Evolutionary conservation across 306 rosid genomes (phyloP).

Genomic region (Sesbania bispinosa): DNA sequence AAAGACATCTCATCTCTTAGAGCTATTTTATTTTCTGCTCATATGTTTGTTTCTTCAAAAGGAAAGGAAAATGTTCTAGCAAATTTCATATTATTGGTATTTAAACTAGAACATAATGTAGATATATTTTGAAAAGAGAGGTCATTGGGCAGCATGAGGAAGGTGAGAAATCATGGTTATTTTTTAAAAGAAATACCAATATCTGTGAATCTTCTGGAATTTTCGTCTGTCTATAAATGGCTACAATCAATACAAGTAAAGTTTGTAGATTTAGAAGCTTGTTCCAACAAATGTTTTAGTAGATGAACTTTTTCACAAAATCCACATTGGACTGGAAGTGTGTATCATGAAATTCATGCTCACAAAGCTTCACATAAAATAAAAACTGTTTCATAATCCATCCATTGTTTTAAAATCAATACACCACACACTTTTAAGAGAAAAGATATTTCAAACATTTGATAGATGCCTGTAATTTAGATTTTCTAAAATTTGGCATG

Average conservation of each 20-base stretch:
- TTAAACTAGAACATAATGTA: slow-evolving; percentile 11
- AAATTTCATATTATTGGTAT: slow-evolving; percentile 6
- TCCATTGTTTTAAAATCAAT: too few relatives aligned
- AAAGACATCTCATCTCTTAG: too few relatives aligned
- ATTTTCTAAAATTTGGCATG: slow-evolving; percentile 10
- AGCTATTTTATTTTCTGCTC: too few relatives aligned
- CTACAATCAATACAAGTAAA: background rate
- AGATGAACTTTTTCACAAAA: too few relatives aligned
- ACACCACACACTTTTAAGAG: background rate
- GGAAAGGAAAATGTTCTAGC: background rate
- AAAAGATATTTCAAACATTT: background rate
- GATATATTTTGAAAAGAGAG: background rate
- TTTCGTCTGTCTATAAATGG: background rate
- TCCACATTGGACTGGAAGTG: too few relatives aligned
- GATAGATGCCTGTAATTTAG: background rate
- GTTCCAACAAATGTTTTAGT: too few relatives aligned
- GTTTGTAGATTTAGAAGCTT: too few relatives aligned
- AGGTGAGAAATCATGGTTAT: background rate
- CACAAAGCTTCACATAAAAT: too few relatives aligned
- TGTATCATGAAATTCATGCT: too few relatives aligned
- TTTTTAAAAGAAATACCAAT: too few relatives aligned
- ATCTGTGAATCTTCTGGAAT: background rate
- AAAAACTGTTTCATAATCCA: too few relatives aligned
- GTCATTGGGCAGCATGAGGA: background rate
- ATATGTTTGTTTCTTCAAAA: slow-evolving; percentile 20